Evolutionary conservation across 805 yeast species (phyloP), one percentile per base, ranked within the genome.

Genomic region (Nakazawaea anatomiae): DNA sequence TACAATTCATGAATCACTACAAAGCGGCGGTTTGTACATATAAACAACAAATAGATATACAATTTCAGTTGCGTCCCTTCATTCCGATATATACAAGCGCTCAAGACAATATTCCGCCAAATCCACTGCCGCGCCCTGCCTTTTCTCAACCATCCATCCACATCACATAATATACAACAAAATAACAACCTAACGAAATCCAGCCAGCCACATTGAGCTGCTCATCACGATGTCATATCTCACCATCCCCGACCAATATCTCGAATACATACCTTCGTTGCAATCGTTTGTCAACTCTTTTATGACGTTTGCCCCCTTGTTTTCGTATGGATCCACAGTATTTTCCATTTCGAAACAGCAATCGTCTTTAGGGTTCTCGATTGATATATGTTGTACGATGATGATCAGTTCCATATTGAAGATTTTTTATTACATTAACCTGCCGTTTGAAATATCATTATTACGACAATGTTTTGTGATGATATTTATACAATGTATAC

Each of bases 321-420:
- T 91, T 54, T 87, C 96, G 6, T 90, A 91, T 62, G 96, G 96
- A 2, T 79, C 94, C 12, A 89, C 96, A 1, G 78, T 90, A 36
- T 71, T 80, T 44, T 74, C 86, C 55, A 89, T 90, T 11, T 76
- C 81, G 58, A 71, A 75, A 44, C 76, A 79, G 35, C 71, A 82
- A 61, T 76, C 90, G 0, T 78, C 92, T 1, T 72, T 79, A 27
- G 97, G 97, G 27, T 89, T 90, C 61, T 86, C 96, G 5, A 72
- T 89, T n/a, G 97, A 91, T 66, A 87, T 91, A 9, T 91, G 97
- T 67, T 91, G 89, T 6, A 88, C 96, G 6, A 89, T 91, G 96
- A 64, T 90, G 54, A 73, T 89, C 55, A 84, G 96, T 1, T 78
- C 89, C 41, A 78, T 82, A 5, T 68, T 89, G 44, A 73, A 95